Conservation (phyloP, 1,139 yeast genomes). For the Nakaseomyces delphensis region DNA sequence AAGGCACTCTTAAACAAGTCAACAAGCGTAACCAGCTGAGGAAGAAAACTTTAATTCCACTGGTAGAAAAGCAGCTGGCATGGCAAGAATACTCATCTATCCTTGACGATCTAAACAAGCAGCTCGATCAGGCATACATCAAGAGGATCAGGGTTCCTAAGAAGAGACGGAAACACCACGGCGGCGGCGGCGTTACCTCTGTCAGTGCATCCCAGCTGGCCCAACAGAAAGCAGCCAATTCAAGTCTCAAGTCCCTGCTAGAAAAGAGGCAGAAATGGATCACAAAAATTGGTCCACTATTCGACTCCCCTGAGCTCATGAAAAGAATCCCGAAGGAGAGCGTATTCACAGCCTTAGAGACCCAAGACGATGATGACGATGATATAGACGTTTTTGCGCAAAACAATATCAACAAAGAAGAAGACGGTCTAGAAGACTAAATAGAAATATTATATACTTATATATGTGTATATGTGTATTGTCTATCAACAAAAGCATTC, state of each 20-base stretch:
- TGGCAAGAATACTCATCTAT: constrained; percentile 91
- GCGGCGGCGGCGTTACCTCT: constrained; percentile 8
- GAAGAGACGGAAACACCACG: constrained; percentile 57
- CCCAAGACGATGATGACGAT: constrained; percentile 41
- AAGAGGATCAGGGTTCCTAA: constrained; percentile 78
- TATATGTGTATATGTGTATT: too few relatives aligned
- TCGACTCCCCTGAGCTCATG: constrained; percentile 60
- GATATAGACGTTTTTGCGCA: constrained; percentile 31
- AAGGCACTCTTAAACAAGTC: constrained; percentile 55
- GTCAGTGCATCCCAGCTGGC: constrained; percentile 32
- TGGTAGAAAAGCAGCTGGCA: constrained; percentile 84
- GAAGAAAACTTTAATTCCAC: constrained; percentile 57
- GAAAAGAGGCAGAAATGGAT: constrained; percentile 91
- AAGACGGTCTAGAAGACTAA: constrained; percentile 17
- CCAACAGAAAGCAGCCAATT: constrained; percentile 51
- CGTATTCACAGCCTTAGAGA: constrained; percentile 51
- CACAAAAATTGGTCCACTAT: constrained; percentile 76
- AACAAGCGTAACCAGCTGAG: constrained; percentile 57
- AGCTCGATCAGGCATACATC: constrained; percentile 88
- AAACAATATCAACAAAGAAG: constrained; percentile 28
- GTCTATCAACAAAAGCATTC: too few relatives aligned
- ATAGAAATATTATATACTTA: too few relatives aligned
- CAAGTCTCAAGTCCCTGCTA: constrained; percentile 66
- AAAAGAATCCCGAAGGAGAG: constrained; percentile 63
- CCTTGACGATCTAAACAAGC: constrained; percentile 88